Evolutionary conservation across 306 rosid genomes (phyloP).

Genomic region (Quercus engelmannii): DNA sequence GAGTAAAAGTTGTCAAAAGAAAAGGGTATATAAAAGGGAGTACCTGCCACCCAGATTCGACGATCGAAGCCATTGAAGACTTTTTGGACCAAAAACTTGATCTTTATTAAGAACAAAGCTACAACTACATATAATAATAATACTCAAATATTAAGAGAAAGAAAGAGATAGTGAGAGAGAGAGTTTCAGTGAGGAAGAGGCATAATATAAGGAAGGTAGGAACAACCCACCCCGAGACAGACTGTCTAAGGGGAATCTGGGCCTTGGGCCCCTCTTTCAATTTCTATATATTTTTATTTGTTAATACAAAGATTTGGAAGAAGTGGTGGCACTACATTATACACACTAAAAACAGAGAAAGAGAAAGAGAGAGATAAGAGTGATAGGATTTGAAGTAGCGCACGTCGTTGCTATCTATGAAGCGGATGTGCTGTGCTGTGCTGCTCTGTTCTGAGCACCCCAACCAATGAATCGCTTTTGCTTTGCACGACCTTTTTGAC

Average conservation of each 20-base stretch:
- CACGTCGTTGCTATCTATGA: not conserved
- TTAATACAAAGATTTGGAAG: not conserved
- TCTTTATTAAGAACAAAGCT: not conserved
- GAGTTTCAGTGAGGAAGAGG: not conserved
- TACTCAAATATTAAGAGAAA: not conserved
- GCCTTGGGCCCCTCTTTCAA: not conserved
- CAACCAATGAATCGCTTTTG: not conserved
- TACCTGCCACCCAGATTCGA: constrained; percentile 89
- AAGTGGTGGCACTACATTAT: no score
- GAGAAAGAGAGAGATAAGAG: not conserved
- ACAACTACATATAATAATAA: not conserved
- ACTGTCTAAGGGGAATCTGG: constrained; percentile 38
- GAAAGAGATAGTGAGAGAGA: not conserved
- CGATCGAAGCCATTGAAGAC: constrained; percentile 46
- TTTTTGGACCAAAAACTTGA: not conserved
- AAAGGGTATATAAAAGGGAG: not conserved
- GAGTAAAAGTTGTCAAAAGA: not conserved
- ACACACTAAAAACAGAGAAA: no score
- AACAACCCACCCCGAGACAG: constrained; percentile 32
- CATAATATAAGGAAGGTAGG: not conserved
- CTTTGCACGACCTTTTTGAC: not conserved
- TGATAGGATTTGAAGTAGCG: not conserved
- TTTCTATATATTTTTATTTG: not conserved
- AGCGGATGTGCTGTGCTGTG: not conserved
- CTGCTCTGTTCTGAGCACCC: not conserved